phyloP scores from a whole-genome alignment of 805 yeast genomes.

The Lachancea nothofagi region DNA sequence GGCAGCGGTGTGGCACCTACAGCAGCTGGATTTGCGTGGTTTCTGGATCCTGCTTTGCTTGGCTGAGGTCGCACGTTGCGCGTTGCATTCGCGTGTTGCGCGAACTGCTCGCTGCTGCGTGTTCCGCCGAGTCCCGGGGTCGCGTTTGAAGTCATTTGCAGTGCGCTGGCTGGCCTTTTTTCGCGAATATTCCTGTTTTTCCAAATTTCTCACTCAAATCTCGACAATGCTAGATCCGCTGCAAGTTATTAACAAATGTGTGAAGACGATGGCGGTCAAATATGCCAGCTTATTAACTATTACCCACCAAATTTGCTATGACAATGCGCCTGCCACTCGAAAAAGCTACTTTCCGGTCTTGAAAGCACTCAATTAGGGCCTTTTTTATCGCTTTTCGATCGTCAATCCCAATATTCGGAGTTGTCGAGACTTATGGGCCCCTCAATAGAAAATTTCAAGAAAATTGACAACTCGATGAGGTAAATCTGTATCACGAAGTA shows the following conservation, averaged over 20 bases:
- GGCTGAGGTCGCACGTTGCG: conserved; percentile 1
- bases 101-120: background rate
- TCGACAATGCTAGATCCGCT: too few species aligned
- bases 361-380: too few species aligned
- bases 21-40: background rate
- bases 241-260: too few species aligned
- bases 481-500: background rate
- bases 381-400: too few species aligned
- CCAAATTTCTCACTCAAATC: too few species aligned
- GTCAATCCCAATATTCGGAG: conserved; percentile 2
- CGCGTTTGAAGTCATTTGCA: background rate
- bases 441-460: conserved; percentile 4
- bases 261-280: too few species aligned
- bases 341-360: too few species aligned
- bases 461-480: background rate
- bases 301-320: too few species aligned
- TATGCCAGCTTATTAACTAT: too few species aligned
- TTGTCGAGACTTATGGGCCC: conserved; percentile 6
- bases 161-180: background rate
- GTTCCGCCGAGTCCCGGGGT: conserved; percentile 2
- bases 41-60: background rate
- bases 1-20: conserved; percentile 1
- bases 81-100: conserved; percentile 1
- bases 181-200: too few species aligned
- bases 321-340: too few species aligned